Percentiles rank a stretch among this genome's conserved stretches.
phyloP scores from a whole-genome alignment of 192 early-diverging fungal species.

The Lobulomyces angularis region DNA sequence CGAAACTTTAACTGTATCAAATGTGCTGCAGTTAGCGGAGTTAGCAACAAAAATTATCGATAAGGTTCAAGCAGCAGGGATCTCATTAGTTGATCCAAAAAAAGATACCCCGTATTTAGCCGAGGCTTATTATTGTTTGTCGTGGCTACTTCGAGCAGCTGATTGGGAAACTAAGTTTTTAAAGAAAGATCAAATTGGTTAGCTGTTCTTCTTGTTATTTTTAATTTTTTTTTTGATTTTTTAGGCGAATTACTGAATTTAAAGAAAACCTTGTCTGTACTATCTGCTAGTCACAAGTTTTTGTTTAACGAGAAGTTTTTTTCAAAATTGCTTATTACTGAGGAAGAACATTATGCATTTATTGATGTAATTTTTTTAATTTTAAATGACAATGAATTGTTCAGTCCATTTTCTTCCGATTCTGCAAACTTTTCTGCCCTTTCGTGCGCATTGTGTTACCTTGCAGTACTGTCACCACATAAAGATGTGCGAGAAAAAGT shows the following conservation, averaged over 20 bases:
- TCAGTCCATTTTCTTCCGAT: conserved; percentile 7
- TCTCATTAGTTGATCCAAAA: conserved; percentile 33
- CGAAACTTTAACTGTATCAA: too few species aligned
- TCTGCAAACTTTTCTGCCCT: conserved; percentile 13
- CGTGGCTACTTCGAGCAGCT: conserved; percentile 14
- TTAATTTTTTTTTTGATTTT: conserved; percentile 1
- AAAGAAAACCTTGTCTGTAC: conserved; percentile 10
- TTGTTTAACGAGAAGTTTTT: conserved; percentile 75
- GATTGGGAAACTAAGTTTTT: conserved; percentile 11
- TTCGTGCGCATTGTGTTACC: conserved; percentile 43
- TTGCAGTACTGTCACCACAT: conserved; percentile 28
- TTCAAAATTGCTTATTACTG: conserved; percentile 45
- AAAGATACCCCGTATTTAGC: conserved; percentile 27
- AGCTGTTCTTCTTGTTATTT: conserved; percentile 4
- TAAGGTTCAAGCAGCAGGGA: conserved; percentile 26
- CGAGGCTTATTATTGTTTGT: conserved; percentile 24
- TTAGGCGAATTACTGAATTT: conserved; percentile 11
- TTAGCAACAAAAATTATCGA: conserved; percentile 20
- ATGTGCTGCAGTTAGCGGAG: not conserved
- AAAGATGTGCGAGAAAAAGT: conserved; percentile 16
- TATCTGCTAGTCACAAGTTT: conserved; percentile 16
- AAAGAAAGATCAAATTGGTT: conserved; percentile 5
- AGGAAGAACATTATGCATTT: conserved; percentile 59
- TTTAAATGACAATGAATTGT: conserved; percentile 18
- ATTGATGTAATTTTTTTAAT: conserved; percentile 34